Percentiles rank a stretch among this genome's conserved stretches.
phyloP scores from a whole-genome alignment of 805 yeast species.

The Sugiyamaella floridensis region DNA sequence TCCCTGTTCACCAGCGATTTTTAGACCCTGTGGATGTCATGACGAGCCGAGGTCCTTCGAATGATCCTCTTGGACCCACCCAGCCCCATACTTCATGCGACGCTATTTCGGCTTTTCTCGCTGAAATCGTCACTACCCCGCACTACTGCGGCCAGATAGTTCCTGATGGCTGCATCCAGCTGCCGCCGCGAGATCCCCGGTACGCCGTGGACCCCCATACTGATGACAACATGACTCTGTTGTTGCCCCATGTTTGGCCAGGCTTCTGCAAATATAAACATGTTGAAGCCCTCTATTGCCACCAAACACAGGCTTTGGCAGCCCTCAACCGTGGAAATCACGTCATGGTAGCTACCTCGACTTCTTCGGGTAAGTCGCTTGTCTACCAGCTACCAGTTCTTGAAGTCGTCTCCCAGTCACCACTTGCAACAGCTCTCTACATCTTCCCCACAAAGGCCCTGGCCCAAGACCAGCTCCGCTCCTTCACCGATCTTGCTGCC shows the following conservation, averaged over 20 bases:
- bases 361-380: constrained; percentile 93
- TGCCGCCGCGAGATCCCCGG: constrained; percentile 41
- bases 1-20: constrained; percentile 47
- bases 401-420: constrained; percentile 20
- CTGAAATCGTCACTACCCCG: constrained; percentile 38
- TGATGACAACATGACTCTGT: constrained; percentile 25
- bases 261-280: constrained; percentile 44
- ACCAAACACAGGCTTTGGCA: constrained; percentile 61
- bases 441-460: constrained; percentile 95
- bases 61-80: neutral
- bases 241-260: constrained; percentile 46
- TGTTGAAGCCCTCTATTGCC: constrained; percentile 57
- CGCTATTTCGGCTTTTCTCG: constrained; percentile 44
- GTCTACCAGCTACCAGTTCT: constrained; percentile 86
- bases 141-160: constrained; percentile 61
- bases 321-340: constrained; percentile 39
- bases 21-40: constrained; percentile 58
- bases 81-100: constrained; percentile 21
- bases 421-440: constrained; percentile 59
- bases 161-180: constrained; percentile 39
- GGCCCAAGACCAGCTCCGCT: constrained; percentile 91
- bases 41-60: constrained; percentile 31
- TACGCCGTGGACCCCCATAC: constrained; percentile 21
- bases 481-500: constrained; percentile 47
- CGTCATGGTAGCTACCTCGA: constrained; percentile 86